A percentile compares a stretch with the other conserved stretches of the same genome.
phyloP scores from a whole-genome alignment of 1,284 basidiomycete species.

The Tilletiopsis washingtonensis region DNA sequence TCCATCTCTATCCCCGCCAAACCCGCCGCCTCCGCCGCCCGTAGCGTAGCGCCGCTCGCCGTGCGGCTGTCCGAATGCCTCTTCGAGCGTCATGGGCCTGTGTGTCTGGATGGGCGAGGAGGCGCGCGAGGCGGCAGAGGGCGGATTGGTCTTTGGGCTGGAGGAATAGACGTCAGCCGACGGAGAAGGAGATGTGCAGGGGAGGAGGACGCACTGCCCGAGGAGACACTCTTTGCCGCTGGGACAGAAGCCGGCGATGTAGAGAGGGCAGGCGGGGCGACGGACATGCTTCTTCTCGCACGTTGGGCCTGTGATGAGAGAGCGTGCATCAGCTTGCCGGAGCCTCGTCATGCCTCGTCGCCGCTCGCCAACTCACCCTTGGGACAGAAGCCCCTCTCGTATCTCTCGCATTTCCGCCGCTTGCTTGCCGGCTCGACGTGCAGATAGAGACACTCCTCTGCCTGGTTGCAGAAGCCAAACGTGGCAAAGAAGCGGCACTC shows the following conservation, averaged over 20 bases:
- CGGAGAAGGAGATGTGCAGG: neutral
- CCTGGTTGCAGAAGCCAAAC: constrained; percentile 94
- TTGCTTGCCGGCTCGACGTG: constrained; percentile 90
- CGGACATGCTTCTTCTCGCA: constrained; percentile 91
- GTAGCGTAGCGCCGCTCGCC: too few relatives aligned
- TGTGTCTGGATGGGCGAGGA: constrained; percentile 40
- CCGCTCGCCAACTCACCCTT: constrained; percentile 16
- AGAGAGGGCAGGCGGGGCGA: constrained; percentile 79
- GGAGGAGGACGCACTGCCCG: constrained; percentile 57
- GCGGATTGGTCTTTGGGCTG: constrained; percentile 39
- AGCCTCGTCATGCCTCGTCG: too few relatives aligned
- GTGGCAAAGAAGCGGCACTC: constrained; percentile 99
- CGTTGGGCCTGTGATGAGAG: constrained; percentile 56
- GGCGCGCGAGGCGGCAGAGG: constrained; percentile 35
- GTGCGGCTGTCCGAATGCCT: constrained; percentile 44
- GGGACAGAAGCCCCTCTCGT: constrained; percentile 83
- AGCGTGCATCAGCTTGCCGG: too few relatives aligned
- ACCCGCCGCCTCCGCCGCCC: neutral
- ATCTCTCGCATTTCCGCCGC: constrained; percentile 76
- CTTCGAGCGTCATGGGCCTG: constrained; percentile 35
- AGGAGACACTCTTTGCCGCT: constrained; percentile 77
- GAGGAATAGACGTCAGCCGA: too few relatives aligned
- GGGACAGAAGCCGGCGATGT: constrained; percentile 93
- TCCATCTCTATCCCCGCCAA: neutral
- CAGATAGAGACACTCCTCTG: constrained; percentile 95